phyloP scores from a whole-genome alignment of 2,329 filamentous ascomycete species.

The Septoria petroselini region DNA sequence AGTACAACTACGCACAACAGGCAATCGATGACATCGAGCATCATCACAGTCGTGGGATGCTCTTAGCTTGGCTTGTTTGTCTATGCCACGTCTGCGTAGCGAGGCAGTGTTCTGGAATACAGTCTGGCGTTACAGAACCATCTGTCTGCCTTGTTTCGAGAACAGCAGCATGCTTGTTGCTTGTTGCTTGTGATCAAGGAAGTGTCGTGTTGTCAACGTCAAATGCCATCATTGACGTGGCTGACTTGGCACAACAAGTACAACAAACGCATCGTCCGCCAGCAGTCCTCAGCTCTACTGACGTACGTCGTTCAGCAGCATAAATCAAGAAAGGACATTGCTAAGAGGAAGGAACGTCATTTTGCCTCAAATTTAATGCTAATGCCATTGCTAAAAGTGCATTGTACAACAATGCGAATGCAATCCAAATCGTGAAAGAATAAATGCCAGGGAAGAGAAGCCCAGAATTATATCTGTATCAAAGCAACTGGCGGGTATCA shows the following conservation, averaged over 20 bases:
- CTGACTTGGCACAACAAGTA: not conserved
- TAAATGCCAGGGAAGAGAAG: not conserved
- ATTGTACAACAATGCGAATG: not conserved
- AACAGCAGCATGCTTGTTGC: too few species aligned
- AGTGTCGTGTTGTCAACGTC: not conserved
- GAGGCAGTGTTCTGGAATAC: not conserved
- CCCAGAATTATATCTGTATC: not conserved
- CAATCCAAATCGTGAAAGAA: too few species aligned
- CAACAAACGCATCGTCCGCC: not conserved
- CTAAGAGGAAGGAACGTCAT: not conserved
- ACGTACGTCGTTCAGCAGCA: not conserved
- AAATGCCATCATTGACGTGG: not conserved
- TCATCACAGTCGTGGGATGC: not conserved
- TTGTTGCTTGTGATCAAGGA: not conserved
- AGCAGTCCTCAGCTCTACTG: not conserved
- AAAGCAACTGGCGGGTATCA: slow-evolving; percentile 2
- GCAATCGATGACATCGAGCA: not conserved
- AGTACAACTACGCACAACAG: not conserved
- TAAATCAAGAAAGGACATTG: not conserved
- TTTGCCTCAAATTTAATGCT: not conserved
- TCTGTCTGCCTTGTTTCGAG: not conserved
- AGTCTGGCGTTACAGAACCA: not conserved
- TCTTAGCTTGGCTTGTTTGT: not conserved
- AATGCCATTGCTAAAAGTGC: too few species aligned
- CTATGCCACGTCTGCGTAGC: not conserved